Conservation (phyloP, 73 alveolate species). For the Blepharisma stoltei region DNA sequence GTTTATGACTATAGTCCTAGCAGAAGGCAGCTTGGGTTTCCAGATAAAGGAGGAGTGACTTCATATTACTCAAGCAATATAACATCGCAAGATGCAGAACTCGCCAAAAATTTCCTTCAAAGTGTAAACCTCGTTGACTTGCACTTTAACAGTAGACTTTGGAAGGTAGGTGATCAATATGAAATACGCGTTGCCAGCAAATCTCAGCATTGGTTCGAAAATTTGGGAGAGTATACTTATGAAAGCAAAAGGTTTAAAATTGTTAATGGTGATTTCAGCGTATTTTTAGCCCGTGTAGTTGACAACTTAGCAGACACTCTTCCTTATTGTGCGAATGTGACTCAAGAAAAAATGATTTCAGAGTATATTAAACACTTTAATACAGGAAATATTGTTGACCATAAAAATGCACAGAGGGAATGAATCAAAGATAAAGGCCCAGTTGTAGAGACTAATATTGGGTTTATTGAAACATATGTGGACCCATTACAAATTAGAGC, state of each 20-base stretch:
- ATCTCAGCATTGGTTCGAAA: slow-evolving; percentile 24
- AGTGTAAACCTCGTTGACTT: slow-evolving; percentile 38
- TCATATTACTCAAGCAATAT: slow-evolving; percentile 71
- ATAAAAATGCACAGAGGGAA: slow-evolving; percentile 85
- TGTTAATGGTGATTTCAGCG: slow-evolving; percentile 78
- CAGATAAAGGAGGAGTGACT: slow-evolving; percentile 44
- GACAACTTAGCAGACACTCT: slow-evolving; percentile 67
- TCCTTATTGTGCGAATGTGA: slow-evolving; percentile 79
- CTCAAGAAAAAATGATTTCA: slow-evolving; percentile 68
- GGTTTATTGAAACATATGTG: slow-evolving; percentile 83
- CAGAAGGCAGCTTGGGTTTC: slow-evolving; percentile 50
- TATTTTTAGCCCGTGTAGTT: slow-evolving; percentile 69
- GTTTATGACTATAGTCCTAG: slow-evolving; percentile 35
- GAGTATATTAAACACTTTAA: slow-evolving; percentile 81
- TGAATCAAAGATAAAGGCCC: slow-evolving; percentile 96
- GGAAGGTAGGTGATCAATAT: slow-evolving; percentile 45
- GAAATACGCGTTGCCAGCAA: slow-evolving; percentile 62
- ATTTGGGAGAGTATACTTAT: slow-evolving; percentile 40
- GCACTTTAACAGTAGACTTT: slow-evolving; percentile 65
- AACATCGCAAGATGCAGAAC: slow-evolving; percentile 61
- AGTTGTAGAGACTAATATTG: slow-evolving; percentile 90
- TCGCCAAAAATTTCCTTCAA: slow-evolving; percentile 58
- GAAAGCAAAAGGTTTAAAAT: slow-evolving; percentile 21
- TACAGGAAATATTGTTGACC: slow-evolving; percentile 85
- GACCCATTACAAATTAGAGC: slow-evolving; percentile 97